A percentile compares a stretch with the other conserved stretches of the same genome.
Conservation (phyloP, 2,329 filamentous ascomycete species). For the Fusarium abutilonis region DNA sequence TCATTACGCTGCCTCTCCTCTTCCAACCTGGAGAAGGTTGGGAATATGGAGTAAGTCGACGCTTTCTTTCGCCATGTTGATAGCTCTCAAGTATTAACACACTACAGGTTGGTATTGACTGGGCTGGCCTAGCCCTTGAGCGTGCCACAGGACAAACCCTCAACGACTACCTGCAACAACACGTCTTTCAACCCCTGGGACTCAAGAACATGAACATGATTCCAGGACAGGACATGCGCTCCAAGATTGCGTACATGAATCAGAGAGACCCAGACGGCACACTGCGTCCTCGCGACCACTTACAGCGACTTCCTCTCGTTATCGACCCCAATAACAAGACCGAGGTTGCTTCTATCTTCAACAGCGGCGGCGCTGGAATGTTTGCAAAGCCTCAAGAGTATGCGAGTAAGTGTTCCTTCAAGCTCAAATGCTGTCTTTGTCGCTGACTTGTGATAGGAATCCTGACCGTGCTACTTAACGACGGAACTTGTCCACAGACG, state of each 20-base stretch:
- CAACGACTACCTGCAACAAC: slow-evolving; percentile 59
- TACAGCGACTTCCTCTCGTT: slow-evolving; percentile 57
- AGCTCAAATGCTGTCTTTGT: background rate
- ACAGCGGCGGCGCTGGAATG: slow-evolving; percentile 70
- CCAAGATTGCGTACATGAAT: slow-evolving; percentile 67
- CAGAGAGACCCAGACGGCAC: slow-evolving; percentile 57
- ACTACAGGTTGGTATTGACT: slow-evolving; percentile 61
- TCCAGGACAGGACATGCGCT: slow-evolving; percentile 63
- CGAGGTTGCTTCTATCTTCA: slow-evolving; percentile 58
- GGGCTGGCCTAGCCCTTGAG: slow-evolving; percentile 62
- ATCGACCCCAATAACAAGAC: slow-evolving; percentile 50
- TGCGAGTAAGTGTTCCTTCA: slow-evolving; percentile 56
- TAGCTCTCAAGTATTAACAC: background rate
- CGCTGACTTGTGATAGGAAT: slow-evolving; percentile 56
- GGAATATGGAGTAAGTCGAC: slow-evolving; percentile 64
- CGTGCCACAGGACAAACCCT: slow-evolving; percentile 55
- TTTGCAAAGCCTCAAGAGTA: slow-evolving; percentile 71
- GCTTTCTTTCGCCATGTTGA: background rate
- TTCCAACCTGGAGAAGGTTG: slow-evolving; percentile 71
- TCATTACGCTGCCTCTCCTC: slow-evolving; percentile 61
- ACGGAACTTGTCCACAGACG: slow-evolving; percentile 68
- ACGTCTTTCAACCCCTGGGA: slow-evolving; percentile 60
- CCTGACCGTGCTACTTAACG: slow-evolving; percentile 69
- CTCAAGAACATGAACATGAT: slow-evolving; percentile 65
- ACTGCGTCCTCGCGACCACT: slow-evolving; percentile 58